Conservation (phyloP, 805 yeast genomes). For the Candida nitratophila region DNA sequence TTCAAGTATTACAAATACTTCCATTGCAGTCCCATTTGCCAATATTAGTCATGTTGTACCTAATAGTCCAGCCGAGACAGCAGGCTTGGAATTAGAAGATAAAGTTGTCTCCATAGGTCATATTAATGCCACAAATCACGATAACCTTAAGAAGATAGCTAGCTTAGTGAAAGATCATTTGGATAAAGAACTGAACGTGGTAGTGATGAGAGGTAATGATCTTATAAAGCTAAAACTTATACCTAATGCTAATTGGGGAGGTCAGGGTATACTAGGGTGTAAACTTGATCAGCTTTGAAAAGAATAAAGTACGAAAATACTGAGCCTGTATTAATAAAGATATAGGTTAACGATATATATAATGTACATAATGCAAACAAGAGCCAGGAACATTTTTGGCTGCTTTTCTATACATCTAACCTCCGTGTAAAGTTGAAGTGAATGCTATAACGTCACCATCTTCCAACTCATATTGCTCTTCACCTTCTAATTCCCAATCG, state of each 20-base stretch:
- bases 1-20: not conserved
- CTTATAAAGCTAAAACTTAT: constrained; percentile 22
- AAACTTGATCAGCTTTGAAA: constrained; percentile 37
- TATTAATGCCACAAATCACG: constrained; percentile 44
- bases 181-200: constrained; percentile 13
- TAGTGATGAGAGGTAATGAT: constrained; percentile 14
- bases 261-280: constrained; percentile 67
- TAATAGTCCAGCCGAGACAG: constrained; percentile 48
- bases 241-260: constrained; percentile 56
- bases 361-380: not conserved
- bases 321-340: too few relatives aligned
- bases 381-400: too few relatives aligned
- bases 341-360: too few relatives aligned
- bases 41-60: constrained; percentile 39
- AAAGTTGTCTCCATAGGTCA: constrained; percentile 45
- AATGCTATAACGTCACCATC: constrained; percentile 74
- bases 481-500: constrained; percentile 95
- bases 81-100: constrained; percentile 51
- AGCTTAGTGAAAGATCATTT: constrained; percentile 31
- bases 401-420: too few relatives aligned
- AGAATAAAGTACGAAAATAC: not conserved
- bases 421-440: constrained; percentile 94
- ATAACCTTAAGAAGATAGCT: constrained; percentile 38
- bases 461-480: constrained; percentile 72
- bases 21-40: constrained; percentile 44